These are phyloP conservation scores for Madurella fahalii DNA, from an alignment of 2,329 filamentous ascomycete species.

Conservation along the genomic window DNA sequence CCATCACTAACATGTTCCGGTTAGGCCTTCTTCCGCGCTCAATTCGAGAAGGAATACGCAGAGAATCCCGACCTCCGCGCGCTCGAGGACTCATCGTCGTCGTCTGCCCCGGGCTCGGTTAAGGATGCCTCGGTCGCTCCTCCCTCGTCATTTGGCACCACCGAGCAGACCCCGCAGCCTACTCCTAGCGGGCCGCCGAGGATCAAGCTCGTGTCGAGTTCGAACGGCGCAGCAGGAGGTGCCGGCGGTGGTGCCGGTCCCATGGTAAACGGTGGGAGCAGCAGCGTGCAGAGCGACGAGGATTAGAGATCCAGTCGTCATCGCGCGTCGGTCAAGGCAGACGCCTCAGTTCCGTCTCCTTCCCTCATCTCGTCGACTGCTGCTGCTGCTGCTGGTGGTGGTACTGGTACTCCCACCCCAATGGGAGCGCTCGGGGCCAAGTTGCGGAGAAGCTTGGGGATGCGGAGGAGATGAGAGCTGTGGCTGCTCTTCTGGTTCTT, in stretches of 20 bases:
- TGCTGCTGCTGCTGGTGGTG: no score
- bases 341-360: background rate
- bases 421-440: no score
- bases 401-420: no score
- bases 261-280: conserved; percentile 28
- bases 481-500: no score
- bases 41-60: conserved; percentile 50
- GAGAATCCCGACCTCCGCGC: conserved; percentile 54
- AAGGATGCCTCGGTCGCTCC: conserved; percentile 45
- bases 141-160: conserved; percentile 39
- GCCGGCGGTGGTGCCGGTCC: background rate
- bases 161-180: conserved; percentile 59
- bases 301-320: conserved; percentile 35
- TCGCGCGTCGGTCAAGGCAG: background rate
- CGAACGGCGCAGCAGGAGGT: conserved; percentile 32
- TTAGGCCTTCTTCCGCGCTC: conserved; percentile 54
- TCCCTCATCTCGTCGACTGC: background rate
- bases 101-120: conserved; percentile 8
- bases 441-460: no score
- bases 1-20: background rate
- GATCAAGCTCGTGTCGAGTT: conserved; percentile 63
- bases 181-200: conserved; percentile 49
- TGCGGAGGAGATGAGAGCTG: no score
- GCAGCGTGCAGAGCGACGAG: conserved; percentile 49
- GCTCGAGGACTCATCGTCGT: conserved; percentile 43